These are phyloP conservation scores for Ophiosphaerella korrae DNA, from an alignment of 2,329 filamentous ascomycete species.

Conservation along the genomic window DNA sequence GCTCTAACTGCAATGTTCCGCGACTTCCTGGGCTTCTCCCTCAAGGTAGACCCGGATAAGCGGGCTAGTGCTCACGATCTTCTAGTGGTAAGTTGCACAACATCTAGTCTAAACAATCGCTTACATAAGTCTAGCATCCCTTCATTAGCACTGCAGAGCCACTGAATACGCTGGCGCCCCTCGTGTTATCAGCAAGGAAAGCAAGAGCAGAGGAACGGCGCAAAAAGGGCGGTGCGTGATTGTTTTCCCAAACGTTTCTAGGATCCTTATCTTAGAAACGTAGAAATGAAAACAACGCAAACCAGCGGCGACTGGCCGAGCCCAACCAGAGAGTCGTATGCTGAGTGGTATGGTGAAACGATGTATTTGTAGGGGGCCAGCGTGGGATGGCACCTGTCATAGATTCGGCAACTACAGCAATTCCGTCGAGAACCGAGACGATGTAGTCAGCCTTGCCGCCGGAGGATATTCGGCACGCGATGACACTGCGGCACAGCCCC, in stretches of 20 bases:
- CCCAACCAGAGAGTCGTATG: conserved; percentile 32
- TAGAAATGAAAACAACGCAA: conserved; percentile 29
- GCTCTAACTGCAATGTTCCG: conserved; percentile 80
- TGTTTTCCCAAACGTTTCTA: conserved; percentile 17
- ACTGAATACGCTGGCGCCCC: conserved; percentile 74
- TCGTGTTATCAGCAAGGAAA: conserved; percentile 84
- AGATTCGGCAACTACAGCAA: no score
- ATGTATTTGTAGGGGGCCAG: conserved; percentile 8
- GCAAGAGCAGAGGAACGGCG: conserved; percentile 77
- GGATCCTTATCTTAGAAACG: conserved; percentile 31
- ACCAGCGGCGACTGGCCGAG: conserved; percentile 19
- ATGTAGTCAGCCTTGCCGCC: no score
- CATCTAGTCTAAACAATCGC: neutral
- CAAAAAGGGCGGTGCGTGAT: conserved; percentile 54
- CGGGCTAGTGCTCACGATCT: conserved; percentile 93
- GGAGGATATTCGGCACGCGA: no score
- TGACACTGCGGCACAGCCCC: no score
- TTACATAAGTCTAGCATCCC: conserved; percentile 43
- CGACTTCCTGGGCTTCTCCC: conserved; percentile 89
- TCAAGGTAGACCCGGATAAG: conserved; percentile 98
- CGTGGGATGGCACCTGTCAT: neutral
- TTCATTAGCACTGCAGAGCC: conserved; percentile 60
- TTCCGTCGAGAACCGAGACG: no score
- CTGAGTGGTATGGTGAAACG: conserved; percentile 36
- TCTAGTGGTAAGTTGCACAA: conserved; percentile 71